Evolutionary conservation across 306 rosid genomes (phyloP).

Genomic region (Vigna unguiculata): DNA sequence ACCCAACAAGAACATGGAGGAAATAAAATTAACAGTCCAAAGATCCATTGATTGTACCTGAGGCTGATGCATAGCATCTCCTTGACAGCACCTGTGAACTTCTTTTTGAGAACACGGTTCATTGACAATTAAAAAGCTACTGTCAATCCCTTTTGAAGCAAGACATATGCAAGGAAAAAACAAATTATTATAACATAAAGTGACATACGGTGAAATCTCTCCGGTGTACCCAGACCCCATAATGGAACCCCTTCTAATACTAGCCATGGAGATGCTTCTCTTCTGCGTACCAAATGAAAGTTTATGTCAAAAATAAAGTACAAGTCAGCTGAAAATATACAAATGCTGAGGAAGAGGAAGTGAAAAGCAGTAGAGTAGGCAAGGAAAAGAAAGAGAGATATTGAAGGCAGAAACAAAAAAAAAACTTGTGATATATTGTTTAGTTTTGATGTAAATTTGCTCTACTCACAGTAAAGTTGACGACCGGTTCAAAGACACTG

Average conservation of each 20-base stretch:
- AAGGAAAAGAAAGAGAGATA: slow-evolving; percentile 8
- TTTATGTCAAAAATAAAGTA: slow-evolving; percentile 48
- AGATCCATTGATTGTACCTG: slow-evolving; percentile 63
- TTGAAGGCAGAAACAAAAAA: slow-evolving; percentile 2
- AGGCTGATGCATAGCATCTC: slow-evolving; percentile 83
- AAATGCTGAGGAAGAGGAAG: neutral
- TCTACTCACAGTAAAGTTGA: slow-evolving; percentile 64
- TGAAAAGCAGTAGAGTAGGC: slow-evolving; percentile 17
- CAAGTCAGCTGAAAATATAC: slow-evolving; percentile 28
- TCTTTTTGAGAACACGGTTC: slow-evolving; percentile 28
- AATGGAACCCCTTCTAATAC: slow-evolving; percentile 50
- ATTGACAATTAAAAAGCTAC: slow-evolving; percentile 43
- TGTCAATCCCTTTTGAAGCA: neutral
- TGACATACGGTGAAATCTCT: slow-evolving; percentile 60
- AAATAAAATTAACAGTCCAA: slow-evolving; percentile 31
- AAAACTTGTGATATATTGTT: slow-evolving; percentile 13
- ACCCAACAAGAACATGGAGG: slow-evolving; percentile 22
- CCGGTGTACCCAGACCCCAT: slow-evolving; percentile 50
- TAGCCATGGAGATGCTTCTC: slow-evolving; percentile 60
- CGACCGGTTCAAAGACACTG: slow-evolving; percentile 43
- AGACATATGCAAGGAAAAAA: slow-evolving; percentile 18
- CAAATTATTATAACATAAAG: slow-evolving; percentile 15
- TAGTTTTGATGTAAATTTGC: slow-evolving; percentile 34
- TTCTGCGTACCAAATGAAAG: slow-evolving; percentile 51
- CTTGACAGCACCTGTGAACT: slow-evolving; percentile 61